Evolutionary conservation across 2,329 filamentous ascomycete genomes (phyloP), one percentile per base, ranked within the genome.

Genomic region (Capronia epimyces): DNA sequence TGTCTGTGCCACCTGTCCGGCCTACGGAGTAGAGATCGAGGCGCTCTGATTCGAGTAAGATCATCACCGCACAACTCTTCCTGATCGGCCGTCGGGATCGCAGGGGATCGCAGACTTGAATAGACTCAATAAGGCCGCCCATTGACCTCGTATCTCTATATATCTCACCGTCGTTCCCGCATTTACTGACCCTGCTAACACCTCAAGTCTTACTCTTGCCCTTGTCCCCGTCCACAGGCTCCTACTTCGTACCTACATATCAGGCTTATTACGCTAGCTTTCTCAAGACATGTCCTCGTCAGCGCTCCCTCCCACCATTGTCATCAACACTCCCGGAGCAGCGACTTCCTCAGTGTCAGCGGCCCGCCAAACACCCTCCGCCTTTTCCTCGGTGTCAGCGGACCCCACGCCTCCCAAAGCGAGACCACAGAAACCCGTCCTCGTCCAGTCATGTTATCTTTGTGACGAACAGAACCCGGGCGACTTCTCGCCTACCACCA

Each of bases 381-480:
- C 31, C 13, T 27, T 9, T 10, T 8, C 27, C 20, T 7, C 15
- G 5, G 15, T 12, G 5, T 18, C 18, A 37, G 29, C 43, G 22
- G 43, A 37, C 8, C 18, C 43, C 15, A 25, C 27, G 4, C 8
- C 43, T 5, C 39, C 50, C n/a, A 43, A 36, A 43, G 43, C 22
- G 22, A 43, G 44, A 13, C 47, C 49, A 6, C 49, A 51, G 45
- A 56, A 55, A 39, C 50, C 45, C 12, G 50, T 46, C 9, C 55
- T 51, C 18, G 50, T 55, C 37, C 50, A 55, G 40, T 50, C 52
- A 3, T 62, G 59, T 45, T 62, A 60, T 47, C 59, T 62, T 32
- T 62, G 59, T 43, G 59, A 62, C 54, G 59, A 62, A 49, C 59
- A 62, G 39, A 62, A 62, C 43, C 59, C 59, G 2, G 59, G 59